phyloP scores from a whole-genome alignment of 1,139 yeast genomes.

The Arxiozyma heterogenica region DNA sequence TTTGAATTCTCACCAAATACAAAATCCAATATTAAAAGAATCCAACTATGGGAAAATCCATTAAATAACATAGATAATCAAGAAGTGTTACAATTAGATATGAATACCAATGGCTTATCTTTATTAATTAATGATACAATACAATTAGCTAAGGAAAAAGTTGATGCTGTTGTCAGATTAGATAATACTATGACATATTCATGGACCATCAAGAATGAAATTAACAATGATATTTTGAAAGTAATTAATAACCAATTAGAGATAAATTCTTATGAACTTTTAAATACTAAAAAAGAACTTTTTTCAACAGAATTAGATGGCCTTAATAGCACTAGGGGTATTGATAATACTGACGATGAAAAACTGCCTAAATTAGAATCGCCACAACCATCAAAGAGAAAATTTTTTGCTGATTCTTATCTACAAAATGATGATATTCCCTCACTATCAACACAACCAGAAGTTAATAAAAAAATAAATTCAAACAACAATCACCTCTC shows the following conservation, averaged over 20 bases:
- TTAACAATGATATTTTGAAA: conserved; percentile 59
- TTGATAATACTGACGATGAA: background rate
- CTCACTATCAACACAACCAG: background rate
- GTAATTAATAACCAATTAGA: conserved; percentile 57
- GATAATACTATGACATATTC: conserved; percentile 71
- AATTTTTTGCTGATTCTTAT: conserved; percentile 9
- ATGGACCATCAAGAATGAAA: conserved; percentile 73
- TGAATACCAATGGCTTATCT: conserved; percentile 54
- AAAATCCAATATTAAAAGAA: conserved; percentile 50
- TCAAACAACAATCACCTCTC: background rate
- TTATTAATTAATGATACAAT: conserved; percentile 63
- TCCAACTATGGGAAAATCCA: conserved; percentile 39
- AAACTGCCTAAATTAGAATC: conserved; percentile 8
- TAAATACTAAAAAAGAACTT: background rate
- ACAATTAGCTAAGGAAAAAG: conserved; percentile 50
- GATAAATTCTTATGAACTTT: background rate
- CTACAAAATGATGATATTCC: conserved; percentile 7
- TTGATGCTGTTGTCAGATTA: conserved; percentile 65
- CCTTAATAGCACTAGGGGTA: background rate
- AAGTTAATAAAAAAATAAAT: background rate
- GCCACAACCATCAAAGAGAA: conserved; percentile 8
- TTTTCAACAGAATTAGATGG: background rate
- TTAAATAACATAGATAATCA: conserved; percentile 1
- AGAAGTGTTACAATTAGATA: conserved; percentile 9
- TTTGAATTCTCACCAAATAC: conserved; percentile 62